Percentiles rank a stretch among this genome's conserved stretches.
phyloP scores from a whole-genome alignment of 768 basidiomycete species.

The Tylopilus plumbeoviolaceoides region DNA sequence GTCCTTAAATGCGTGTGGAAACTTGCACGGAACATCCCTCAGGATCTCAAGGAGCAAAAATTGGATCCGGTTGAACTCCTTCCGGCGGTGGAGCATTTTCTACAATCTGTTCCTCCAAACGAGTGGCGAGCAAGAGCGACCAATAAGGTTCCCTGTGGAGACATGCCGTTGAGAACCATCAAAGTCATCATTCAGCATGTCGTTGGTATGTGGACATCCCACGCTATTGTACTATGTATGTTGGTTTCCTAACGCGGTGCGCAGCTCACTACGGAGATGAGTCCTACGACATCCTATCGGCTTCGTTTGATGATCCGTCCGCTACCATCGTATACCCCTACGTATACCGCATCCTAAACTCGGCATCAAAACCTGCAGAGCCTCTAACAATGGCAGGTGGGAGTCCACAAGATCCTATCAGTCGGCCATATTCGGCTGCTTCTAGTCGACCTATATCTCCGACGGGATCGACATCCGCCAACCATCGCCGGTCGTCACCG shows the following conservation, averaged over 20 bases:
- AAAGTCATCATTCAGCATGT: conserved; percentile 98
- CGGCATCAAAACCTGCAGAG: conserved; percentile 45
- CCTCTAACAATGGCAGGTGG: conserved; percentile 21
- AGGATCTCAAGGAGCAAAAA: conserved; percentile 75
- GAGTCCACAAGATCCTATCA: conserved; percentile 34
- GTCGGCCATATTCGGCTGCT: conserved; percentile 51
- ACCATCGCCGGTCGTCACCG: conserved; percentile 50
- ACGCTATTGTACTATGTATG: conserved; percentile 1
- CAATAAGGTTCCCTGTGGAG: conserved; percentile 90
- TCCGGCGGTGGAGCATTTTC: conserved; percentile 89
- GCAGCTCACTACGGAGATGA: conserved; percentile 81
- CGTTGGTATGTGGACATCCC: conserved; percentile 63
- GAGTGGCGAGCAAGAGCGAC: conserved; percentile 93
- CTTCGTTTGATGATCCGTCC: conserved; percentile 93
- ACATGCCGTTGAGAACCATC: conserved; percentile 96
- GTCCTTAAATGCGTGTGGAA: conserved; percentile 98
- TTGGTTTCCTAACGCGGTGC: conserved; percentile 15
- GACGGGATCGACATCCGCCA: conserved; percentile 54
- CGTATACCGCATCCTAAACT: conserved; percentile 87
- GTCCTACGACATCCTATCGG: conserved; percentile 86
- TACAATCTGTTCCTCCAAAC: conserved; percentile 90
- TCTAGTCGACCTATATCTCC: conserved; percentile 73
- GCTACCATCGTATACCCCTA: conserved; percentile 97
- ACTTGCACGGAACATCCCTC: conserved; percentile 88
- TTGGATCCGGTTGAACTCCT: conserved; percentile 88